A percentile compares a stretch with the other conserved stretches of the same genome.
phyloP scores from a whole-genome alignment of 805 yeast genomes.

The Pichia heedii region DNA sequence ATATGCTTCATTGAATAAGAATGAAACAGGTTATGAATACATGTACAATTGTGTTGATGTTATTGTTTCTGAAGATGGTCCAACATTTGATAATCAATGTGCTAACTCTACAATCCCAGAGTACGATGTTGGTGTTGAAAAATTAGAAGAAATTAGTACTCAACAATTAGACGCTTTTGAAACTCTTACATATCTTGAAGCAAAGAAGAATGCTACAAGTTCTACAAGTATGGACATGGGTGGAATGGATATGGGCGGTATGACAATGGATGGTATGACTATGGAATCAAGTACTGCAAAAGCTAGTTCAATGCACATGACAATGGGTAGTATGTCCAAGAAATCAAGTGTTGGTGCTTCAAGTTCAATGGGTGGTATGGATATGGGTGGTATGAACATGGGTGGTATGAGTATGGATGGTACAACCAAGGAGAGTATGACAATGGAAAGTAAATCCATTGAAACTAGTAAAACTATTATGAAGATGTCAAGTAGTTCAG shows the following conservation, averaged over 20 bases:
- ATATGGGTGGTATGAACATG: not conserved
- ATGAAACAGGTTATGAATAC: conserved; percentile 14
- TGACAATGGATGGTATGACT: not conserved
- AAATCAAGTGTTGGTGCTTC: not conserved
- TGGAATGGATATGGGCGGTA: not conserved
- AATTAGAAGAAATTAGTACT: not conserved
- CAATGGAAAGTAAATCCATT: not conserved
- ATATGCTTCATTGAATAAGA: conserved; percentile 12
- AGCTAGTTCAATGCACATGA: not conserved
- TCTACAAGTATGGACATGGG: not conserved
- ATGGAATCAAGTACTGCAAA: not conserved
- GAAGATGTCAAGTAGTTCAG: not conserved
- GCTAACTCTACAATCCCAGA: conserved; percentile 15
- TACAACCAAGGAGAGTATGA: not conserved
- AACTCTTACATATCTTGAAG: not conserved
- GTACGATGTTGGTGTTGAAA: not conserved
- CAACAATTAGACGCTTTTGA: not conserved
- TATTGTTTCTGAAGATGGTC: conserved; percentile 20
- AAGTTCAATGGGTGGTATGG: too few species aligned
- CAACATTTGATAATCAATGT: conserved; percentile 22
- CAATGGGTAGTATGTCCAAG: not conserved
- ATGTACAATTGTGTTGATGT: conserved; percentile 27
- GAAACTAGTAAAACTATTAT: not conserved
- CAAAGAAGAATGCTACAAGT: not conserved
- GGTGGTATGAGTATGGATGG: not conserved